phyloP scores from a whole-genome alignment of 345 rosid species.

The Cochlearia excelsa region DNA sequence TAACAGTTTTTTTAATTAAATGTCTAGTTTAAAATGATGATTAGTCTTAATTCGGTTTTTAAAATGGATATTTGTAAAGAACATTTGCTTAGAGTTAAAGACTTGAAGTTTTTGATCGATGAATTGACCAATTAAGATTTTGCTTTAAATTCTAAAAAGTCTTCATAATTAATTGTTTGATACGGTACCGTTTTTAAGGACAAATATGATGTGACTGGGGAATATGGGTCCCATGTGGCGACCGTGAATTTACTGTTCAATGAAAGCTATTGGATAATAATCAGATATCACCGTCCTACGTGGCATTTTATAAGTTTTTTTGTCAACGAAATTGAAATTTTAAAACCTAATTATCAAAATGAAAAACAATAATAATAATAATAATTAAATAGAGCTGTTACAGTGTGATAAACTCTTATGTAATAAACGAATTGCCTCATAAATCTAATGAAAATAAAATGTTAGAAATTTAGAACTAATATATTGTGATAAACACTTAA shows the following conservation, averaged over 20 bases:
- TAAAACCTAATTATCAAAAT: too few relatives aligned
- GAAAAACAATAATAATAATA: too few relatives aligned
- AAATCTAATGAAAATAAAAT: too few relatives aligned
- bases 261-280: slow-evolving; percentile 3
- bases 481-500: background rate
- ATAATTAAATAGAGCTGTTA: too few relatives aligned
- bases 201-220: slow-evolving; percentile 29
- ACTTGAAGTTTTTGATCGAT: background rate
- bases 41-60: background rate
- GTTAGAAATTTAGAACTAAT: background rate
- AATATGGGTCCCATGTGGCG: slow-evolving; percentile 24
- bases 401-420: too few relatives aligned
- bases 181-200: slow-evolving; percentile 16
- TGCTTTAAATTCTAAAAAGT: slow-evolving; percentile 20
- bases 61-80: background rate
- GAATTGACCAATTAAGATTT: slow-evolving; percentile 13
- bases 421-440: too few relatives aligned
- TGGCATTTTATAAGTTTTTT: background rate
- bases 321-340: background rate
- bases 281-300: slow-evolving; percentile 13
- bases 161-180: slow-evolving; percentile 2
- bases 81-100: slow-evolving; percentile 12
- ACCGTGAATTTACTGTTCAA: slow-evolving; percentile 14
- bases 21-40: slow-evolving; percentile 1
- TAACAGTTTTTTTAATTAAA: background rate